Percentiles rank a stretch among this genome's conserved stretches.
Conservation (phyloP, 345 rosid species). For the Citrus inodora region DNA sequence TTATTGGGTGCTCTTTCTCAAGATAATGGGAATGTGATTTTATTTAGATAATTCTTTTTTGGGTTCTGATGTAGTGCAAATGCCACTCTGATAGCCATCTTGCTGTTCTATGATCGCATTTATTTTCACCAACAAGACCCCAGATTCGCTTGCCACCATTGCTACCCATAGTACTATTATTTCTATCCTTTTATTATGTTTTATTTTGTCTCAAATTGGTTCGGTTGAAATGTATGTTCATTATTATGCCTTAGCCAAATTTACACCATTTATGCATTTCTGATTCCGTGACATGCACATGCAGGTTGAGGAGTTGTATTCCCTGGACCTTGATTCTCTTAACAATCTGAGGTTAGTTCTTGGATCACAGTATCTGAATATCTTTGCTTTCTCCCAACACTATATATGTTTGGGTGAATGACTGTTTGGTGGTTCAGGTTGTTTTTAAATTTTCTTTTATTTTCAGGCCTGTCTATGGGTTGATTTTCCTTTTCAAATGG, state of each 20-base stretch:
- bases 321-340: constrained; percentile 85
- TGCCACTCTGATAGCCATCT: not conserved
- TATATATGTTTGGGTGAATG: not conserved
- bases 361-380: not conserved
- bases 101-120: not conserved
- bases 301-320: constrained; percentile 96
- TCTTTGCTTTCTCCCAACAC: not conserved
- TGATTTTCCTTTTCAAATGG: constrained; percentile 98
- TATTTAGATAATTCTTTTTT: not conserved
- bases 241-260: not conserved
- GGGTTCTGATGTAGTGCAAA: not conserved
- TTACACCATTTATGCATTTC: not conserved
- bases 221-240: not conserved
- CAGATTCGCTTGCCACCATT: not conserved
- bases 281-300: constrained; percentile 14
- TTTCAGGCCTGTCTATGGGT: constrained; percentile 86
- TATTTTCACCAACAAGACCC: not conserved
- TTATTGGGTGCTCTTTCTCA: not conserved
- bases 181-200: not conserved
- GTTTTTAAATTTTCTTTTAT: not conserved
- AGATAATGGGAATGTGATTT: not conserved
- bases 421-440: not conserved
- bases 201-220: not conserved
- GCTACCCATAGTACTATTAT: not conserved
- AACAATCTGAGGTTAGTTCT: constrained; percentile 68